Percentiles rank a stretch among this genome's conserved stretches.
Evolutionary conservation across 1,139 yeast genomes (phyloP).

Genomic region (Suhomyces wounanorum): DNA sequence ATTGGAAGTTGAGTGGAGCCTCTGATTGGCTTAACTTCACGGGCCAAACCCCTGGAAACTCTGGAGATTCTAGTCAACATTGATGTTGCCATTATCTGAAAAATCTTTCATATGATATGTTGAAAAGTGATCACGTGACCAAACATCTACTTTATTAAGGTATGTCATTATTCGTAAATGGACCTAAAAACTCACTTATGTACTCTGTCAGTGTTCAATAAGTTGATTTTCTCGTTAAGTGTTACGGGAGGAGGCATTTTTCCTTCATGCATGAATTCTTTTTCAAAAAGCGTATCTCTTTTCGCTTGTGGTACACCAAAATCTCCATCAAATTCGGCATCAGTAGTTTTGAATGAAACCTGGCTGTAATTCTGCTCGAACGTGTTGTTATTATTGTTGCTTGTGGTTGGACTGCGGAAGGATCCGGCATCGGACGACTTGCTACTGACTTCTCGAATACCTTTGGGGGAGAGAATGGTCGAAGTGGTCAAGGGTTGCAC

Average conservation of each 20-base stretch:
- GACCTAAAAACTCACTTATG: not conserved
- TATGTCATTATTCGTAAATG: constrained; percentile 9
- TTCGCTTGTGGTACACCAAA: constrained; percentile 14
- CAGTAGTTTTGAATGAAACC: constrained; percentile 32
- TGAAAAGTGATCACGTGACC: constrained; percentile 1
- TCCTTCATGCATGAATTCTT: constrained; percentile 12
- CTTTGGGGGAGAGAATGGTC: not conserved
- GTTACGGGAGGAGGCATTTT: constrained; percentile 28
- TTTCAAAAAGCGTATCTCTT: constrained; percentile 14
- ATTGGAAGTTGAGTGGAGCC: not conserved
- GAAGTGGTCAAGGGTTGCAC: not conserved
- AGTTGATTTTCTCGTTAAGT: constrained; percentile 32
- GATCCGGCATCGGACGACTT: not conserved
- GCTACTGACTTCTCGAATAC: not conserved
- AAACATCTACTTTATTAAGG: not conserved
- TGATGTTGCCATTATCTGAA: constrained; percentile 1
- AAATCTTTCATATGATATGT: constrained; percentile 1
- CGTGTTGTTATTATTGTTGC: not conserved
- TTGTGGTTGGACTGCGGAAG: not conserved
- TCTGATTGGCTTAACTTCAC: not conserved
- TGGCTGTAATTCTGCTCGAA: constrained; percentile 20
- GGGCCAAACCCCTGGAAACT: constrained; percentile 2
- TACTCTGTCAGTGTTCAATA: constrained; percentile 20
- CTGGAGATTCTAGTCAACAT: constrained; percentile 15
- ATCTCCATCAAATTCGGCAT: constrained; percentile 34